Conservation (phyloP, 495 filamentous ascomycete species). For the Penicillium robsamsonii region DNA sequence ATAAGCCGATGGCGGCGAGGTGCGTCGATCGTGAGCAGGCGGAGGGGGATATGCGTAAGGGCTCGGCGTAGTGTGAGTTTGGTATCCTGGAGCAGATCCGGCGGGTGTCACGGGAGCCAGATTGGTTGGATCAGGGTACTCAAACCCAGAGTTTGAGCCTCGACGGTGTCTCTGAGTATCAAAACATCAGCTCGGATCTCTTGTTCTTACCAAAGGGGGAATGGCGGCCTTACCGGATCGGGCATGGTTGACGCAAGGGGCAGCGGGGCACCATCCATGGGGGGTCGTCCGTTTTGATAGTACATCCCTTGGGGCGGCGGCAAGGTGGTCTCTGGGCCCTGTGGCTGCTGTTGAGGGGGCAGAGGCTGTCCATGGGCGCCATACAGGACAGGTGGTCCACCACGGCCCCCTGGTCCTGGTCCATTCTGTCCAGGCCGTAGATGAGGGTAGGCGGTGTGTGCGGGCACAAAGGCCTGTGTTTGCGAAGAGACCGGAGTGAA, state of each 20-base stretch:
- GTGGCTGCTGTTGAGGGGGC: slow-evolving; percentile 53
- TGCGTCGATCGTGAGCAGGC: slow-evolving; percentile 46
- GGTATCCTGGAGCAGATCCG: slow-evolving; percentile 49
- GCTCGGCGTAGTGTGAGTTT: slow-evolving; percentile 40
- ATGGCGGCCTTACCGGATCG: slow-evolving; percentile 49
- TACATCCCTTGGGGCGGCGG: slow-evolving; percentile 52
- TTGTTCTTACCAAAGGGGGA: slow-evolving; percentile 11
- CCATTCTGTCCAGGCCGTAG: slow-evolving; percentile 44
- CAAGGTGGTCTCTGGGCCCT: slow-evolving; percentile 44
- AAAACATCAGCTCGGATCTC: slow-evolving; percentile 23
- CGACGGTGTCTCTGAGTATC: slow-evolving; percentile 45
- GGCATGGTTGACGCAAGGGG: slow-evolving; percentile 39
- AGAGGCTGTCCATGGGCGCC: slow-evolving; percentile 76
- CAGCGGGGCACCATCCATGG: slow-evolving; percentile 38
- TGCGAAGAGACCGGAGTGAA: slow-evolving; percentile 83
- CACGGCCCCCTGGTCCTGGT: slow-evolving; percentile 42
- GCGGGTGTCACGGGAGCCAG: slow-evolving; percentile 53
- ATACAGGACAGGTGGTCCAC: slow-evolving; percentile 53
- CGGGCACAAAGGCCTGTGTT: slow-evolving; percentile 79
- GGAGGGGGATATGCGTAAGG: slow-evolving; percentile 42
- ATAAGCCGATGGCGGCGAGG: slow-evolving; percentile 50
- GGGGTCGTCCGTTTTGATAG: slow-evolving; percentile 36
- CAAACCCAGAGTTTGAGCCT: slow-evolving; percentile 48
- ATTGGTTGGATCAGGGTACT: slow-evolving; percentile 56
- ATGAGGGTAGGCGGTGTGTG: slow-evolving; percentile 67